phyloP scores from a whole-genome alignment of 768 basidiomycete species.

The Baorangia bicolor region DNA sequence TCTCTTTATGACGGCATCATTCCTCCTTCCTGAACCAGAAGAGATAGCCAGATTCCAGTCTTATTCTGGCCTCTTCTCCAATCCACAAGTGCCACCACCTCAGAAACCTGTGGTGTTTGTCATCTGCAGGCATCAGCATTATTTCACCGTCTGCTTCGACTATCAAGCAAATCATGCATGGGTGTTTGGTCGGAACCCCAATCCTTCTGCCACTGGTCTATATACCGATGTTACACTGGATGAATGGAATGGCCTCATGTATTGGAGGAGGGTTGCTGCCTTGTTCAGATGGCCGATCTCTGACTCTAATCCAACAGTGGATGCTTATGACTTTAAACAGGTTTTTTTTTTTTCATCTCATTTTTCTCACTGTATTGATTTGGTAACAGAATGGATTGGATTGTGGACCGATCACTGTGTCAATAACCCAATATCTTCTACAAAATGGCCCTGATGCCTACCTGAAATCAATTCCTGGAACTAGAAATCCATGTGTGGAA shows the following conservation, averaged over 20 bases:
- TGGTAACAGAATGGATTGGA: constrained; percentile 8
- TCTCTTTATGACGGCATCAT: background rate
- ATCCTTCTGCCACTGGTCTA: background rate
- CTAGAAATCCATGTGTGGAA: background rate
- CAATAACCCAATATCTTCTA: background rate
- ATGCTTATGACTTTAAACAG: background rate
- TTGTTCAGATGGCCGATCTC: background rate
- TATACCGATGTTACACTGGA: background rate
- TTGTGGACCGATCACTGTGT: constrained; percentile 2
- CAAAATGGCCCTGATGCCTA: background rate
- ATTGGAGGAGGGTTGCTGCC: background rate
- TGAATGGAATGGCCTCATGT: background rate
- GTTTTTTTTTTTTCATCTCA: background rate
- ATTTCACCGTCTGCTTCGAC: constrained; percentile 7
- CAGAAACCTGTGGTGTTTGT: constrained; percentile 2
- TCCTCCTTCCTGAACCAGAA: background rate
- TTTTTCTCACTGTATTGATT: background rate
- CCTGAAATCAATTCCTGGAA: background rate
- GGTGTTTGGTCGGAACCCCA: background rate
- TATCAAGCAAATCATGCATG: constrained; percentile 4
- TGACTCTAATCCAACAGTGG: background rate
- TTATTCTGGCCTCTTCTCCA: background rate
- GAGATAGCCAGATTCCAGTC: background rate
- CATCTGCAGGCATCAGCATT: constrained; percentile 1
- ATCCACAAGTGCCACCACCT: background rate